phyloP scores from a whole-genome alignment of 2,329 filamentous ascomycete genomes.

The Aspergillus sclerotialis region DNA sequence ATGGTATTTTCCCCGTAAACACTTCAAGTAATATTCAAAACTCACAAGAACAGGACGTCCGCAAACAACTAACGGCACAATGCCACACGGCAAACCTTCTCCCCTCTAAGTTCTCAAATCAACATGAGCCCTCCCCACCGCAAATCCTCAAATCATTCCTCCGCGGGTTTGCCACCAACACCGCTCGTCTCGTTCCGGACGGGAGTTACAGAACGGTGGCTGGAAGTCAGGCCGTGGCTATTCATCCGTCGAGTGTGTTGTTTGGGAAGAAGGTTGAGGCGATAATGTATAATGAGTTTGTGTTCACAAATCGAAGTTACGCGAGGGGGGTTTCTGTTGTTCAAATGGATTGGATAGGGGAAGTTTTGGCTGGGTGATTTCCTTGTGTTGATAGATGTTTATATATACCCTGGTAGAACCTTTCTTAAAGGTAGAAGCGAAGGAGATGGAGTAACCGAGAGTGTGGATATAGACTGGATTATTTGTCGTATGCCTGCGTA shows the following conservation, averaged over 20 bases:
- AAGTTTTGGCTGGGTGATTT: slow-evolving; percentile 32
- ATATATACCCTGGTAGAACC: slow-evolving; percentile 5
- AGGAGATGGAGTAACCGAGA: no score
- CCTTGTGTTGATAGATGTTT: neutral
- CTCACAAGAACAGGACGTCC: slow-evolving; percentile 41
- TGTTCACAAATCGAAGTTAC: slow-evolving; percentile 59
- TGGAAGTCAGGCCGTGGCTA: slow-evolving; percentile 56
- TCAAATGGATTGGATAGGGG: slow-evolving; percentile 56
- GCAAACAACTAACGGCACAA: slow-evolving; percentile 54
- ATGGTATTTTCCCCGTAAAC: slow-evolving; percentile 41
- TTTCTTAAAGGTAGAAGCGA: neutral
- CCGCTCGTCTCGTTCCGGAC: slow-evolving; percentile 53
- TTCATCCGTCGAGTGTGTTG: slow-evolving; percentile 56
- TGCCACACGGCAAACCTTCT: slow-evolving; percentile 45
- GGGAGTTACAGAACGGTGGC: slow-evolving; percentile 55
- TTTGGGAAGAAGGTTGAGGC: slow-evolving; percentile 56
- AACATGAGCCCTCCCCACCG: slow-evolving; percentile 34
- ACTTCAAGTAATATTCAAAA: neutral
- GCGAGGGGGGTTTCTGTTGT: slow-evolving; percentile 56
- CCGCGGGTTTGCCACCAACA: slow-evolving; percentile 53
- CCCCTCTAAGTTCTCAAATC: slow-evolving; percentile 15
- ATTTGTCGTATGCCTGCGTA: neutral
- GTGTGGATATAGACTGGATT: no score
- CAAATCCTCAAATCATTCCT: slow-evolving; percentile 53
- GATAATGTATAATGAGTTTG: slow-evolving; percentile 60